Evolutionary conservation across 2,329 filamentous ascomycete genomes (phyloP), one percentile per base, ranked within the genome.

Genomic region (Hypomyces rosellus): DNA sequence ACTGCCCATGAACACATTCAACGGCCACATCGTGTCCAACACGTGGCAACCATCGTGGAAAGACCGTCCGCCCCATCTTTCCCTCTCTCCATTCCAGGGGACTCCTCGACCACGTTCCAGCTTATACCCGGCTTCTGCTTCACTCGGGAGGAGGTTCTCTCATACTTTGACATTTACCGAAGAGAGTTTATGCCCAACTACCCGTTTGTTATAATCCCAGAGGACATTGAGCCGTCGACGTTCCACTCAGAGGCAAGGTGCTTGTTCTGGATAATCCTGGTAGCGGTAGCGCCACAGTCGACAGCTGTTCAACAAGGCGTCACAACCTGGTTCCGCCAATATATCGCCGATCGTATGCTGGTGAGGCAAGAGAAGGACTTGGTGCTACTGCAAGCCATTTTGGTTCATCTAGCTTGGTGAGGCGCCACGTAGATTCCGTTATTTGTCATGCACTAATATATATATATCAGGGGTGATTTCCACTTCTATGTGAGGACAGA

Each of bases 261-360:
- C 14, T 51, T 74, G 0, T 72, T 74, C 45, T 69, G 67, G 55
- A 63, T 64, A 1, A 59, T 74, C 37, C 59, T 73, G 37, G 62
- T 65, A 4, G 58, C 62, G 0, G 61, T 65, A 0, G 57, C 65
- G 3, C 68, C 70, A 0, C 59, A 70, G 50, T 55, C 55, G 1
- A 55, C 64, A 1, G 54, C 57, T 1, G 57, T 59, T 5, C 70
- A 72, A 55, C 51, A 62, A 20, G 61, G 61, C 1, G 61, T 66
- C 5, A 62, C 63, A 8, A 52, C 53, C 3, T 72, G 69, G 68
- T 66, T 73, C 8, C 63, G 68, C 2, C 59, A 62, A 16, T 62
- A 67, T 34, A 58, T 71, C 1, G 66, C 71, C 1, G 60, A 66
- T 22, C 64, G 65, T n/a, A 48, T 73, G 13, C 55, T 74, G 12